phyloP scores from a whole-genome alignment of 176 grass and related monocot genomes.

The Tillandsia leiboldiana region DNA sequence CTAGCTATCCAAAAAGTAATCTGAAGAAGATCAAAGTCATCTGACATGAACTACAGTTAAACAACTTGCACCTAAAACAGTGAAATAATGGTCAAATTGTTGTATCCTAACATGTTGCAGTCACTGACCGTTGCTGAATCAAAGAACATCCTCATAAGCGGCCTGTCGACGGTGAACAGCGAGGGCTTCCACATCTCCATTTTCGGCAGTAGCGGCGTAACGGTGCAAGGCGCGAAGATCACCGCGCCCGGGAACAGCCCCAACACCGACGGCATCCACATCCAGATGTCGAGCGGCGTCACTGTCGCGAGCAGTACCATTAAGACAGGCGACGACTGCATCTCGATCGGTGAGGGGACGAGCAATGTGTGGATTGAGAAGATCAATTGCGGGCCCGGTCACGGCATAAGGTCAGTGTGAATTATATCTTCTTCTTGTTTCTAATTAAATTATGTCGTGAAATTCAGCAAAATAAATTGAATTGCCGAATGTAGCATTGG shows the following conservation, averaged over 20 bases:
- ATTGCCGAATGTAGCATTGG: slow-evolving; percentile 37
- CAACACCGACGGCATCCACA: slow-evolving; percentile 63
- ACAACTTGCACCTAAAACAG: neutral
- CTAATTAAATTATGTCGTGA: no score
- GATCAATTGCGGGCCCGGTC: slow-evolving; percentile 45
- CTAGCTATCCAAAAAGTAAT: no score
- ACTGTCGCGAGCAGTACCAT: slow-evolving; percentile 19
- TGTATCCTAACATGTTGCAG: slow-evolving; percentile 16
- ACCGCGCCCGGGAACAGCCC: slow-evolving; percentile 48
- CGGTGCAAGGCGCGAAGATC: slow-evolving; percentile 26
- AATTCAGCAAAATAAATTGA: neutral
- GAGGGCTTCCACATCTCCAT: slow-evolving; percentile 47
- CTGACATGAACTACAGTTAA: no score
- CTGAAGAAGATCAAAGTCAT: no score
- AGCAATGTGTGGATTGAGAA: slow-evolving; percentile 30
- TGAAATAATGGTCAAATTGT: neutral
- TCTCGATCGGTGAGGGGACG: slow-evolving; percentile 44
- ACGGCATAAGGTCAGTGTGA: slow-evolving; percentile 44
- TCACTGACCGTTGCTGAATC: slow-evolving; percentile 38
- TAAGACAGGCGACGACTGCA: slow-evolving; percentile 58
- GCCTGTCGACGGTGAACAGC: slow-evolving; percentile 33
- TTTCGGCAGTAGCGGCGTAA: slow-evolving; percentile 32
- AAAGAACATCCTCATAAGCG: slow-evolving; percentile 27
- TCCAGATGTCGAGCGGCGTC: slow-evolving; percentile 39
- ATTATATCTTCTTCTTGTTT: neutral